Conservation (phyloP, 225 moss, liverwort and hornwort species). For the Lunularia cruciata region DNA sequence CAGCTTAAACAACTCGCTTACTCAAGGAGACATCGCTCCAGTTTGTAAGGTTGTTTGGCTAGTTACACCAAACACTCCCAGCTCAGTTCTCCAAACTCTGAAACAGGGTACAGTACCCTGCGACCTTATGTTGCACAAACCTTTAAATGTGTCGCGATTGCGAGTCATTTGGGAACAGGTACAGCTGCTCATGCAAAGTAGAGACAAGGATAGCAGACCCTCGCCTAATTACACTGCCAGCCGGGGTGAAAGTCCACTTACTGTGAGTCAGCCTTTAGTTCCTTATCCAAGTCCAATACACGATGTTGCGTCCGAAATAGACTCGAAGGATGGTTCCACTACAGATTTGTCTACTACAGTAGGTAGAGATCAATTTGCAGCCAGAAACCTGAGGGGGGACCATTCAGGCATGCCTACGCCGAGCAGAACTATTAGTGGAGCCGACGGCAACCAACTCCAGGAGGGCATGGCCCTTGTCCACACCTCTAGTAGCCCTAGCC, state of each 20-base stretch:
- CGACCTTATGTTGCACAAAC: slow-evolving; percentile 53
- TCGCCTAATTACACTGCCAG: slow-evolving; percentile 35
- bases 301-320: slow-evolving; percentile 26
- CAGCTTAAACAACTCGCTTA: slow-evolving; percentile 36
- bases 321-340: slow-evolving; percentile 20
- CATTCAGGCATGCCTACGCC: slow-evolving; percentile 2
- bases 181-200: slow-evolving; percentile 33
- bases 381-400: slow-evolving; percentile 21
- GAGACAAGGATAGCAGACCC: slow-evolving; percentile 32
- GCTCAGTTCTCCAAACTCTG: slow-evolving; percentile 38
- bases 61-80: slow-evolving; percentile 50
- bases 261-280: slow-evolving; percentile 29
- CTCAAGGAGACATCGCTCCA: slow-evolving; percentile 30
- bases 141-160: slow-evolving; percentile 50
- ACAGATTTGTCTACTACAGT: slow-evolving; percentile 3
- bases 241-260: slow-evolving; percentile 33
- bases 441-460: neutral
- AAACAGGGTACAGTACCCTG: slow-evolving; percentile 47
- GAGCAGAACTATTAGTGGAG: neutral
- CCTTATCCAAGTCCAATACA: slow-evolving; percentile 40
- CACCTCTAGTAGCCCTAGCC: slow-evolving; percentile 37
- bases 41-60: slow-evolving; percentile 50
- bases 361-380: slow-evolving; percentile 25
- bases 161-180: slow-evolving; percentile 49
- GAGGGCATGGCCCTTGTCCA: slow-evolving; percentile 25